Percentiles rank a stretch among this genome's conserved stretches.
These are phyloP conservation scores for Xanthoconium separans DNA, from an alignment of 1,284 basidiomycete species.

Conservation along the genomic window DNA sequence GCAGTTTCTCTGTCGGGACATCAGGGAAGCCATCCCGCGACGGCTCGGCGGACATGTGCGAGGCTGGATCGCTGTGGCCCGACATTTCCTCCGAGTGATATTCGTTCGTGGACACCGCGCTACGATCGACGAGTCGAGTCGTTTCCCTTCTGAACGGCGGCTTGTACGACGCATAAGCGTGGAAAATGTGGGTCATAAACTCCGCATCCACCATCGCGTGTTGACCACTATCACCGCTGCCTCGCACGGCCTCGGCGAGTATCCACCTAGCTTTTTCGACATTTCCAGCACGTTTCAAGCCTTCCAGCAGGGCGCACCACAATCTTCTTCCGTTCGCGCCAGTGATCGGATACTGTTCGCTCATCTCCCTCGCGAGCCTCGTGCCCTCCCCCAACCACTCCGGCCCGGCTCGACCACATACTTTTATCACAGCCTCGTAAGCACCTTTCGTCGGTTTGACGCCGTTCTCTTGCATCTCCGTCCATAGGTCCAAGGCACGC, in stretches of 20 bases:
- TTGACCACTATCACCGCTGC: conserved; percentile 24
- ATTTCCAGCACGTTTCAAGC: conserved; percentile 86
- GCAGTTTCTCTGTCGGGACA: conserved; percentile 5
- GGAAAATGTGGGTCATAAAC: conserved; percentile 82
- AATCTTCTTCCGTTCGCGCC: conserved; percentile 41
- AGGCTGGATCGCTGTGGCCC: background rate
- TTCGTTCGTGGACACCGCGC: conserved; percentile 3
- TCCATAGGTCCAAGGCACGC: conserved; percentile 90
- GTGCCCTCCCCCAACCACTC: conserved; percentile 76
- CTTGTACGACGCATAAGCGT: conserved; percentile 82
- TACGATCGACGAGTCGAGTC: conserved; percentile 38
- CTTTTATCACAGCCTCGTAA: conserved; percentile 83
- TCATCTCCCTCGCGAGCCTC: conserved; percentile 79
- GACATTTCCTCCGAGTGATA: background rate
- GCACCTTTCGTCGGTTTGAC: conserved; percentile 60
- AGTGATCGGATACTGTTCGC: conserved; percentile 40
- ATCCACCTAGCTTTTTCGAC: conserved; percentile 86
- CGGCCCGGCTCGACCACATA: conserved; percentile 64
- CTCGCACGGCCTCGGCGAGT: conserved; percentile 78
- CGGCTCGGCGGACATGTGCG: background rate
- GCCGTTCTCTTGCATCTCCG: conserved; percentile 78
- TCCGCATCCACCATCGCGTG: conserved; percentile 57
- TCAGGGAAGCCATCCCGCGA: background rate
- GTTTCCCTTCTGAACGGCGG: conserved; percentile 62
- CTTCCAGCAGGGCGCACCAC: conserved; percentile 85